Evolutionary conservation across 495 filamentous ascomycete genomes (phyloP), one percentile per base, ranked within the genome.

Genomic region (Niebla homalea): DNA sequence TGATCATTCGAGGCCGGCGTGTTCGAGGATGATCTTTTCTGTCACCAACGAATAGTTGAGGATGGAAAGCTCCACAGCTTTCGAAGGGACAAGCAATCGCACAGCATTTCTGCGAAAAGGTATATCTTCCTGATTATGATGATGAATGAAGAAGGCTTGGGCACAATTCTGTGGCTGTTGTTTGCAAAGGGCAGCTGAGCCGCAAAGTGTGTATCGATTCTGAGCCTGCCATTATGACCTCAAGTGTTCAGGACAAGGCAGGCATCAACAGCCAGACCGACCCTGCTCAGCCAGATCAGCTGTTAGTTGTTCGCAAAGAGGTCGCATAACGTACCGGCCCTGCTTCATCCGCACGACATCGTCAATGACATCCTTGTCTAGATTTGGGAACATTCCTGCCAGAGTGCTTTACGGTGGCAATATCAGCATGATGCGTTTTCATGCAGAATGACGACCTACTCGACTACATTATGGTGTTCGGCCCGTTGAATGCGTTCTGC

Each of bases 261-360:
- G 16, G 88, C 89, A 66, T 95, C 89, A 15, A 95, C 89, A 4
- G 89, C 89, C 36, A 88, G 70, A 21, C 88, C 88, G 55, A 95
- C 86, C 65, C 88, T 93, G 22, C n/a, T 26, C 6, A 41, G 14
- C 4, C 38, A 39, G 8, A 32, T 56, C 15, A 56, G 53, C 35
- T 14, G 2, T 10, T 16, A 44, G 22, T 20, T 25, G 1, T 15
- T 19, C 25, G 12, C 11, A 10, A 44, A 29, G 5, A 52, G 3
- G 21, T 25, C 29, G 15, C 6, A 46, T 22, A 29, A 74, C 86
- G 70, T 63, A 89, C 87, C 87, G 79, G 57, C 89, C 89, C 63
- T 94, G 80, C 65, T 96, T 93, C 68, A 85, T 76, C 64, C 87
- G 78, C 19, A 94, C 88, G 48, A 96, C 89, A 69, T 96, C 89